Base-by-base conservation (phyloP, 2,329 filamentous ascomycete species). In the Aspergillus intermedius region DNA sequence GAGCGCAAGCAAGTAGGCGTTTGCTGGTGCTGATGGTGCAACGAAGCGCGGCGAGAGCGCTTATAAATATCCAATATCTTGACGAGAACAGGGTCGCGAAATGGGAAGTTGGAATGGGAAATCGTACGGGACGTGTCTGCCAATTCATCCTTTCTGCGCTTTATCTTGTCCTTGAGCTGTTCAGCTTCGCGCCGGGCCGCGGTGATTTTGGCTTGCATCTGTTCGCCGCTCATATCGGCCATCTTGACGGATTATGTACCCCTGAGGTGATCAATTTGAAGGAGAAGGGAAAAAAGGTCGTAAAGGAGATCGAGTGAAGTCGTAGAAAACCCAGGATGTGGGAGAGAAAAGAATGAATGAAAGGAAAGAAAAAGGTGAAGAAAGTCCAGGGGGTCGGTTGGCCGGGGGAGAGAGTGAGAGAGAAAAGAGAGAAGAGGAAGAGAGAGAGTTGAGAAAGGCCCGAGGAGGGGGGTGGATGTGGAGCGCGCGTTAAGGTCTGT, bases 131-230 rank as follows among this genome's bases (percentile, higher is more conserved):
- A 94, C 56, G 91, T 95, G 74, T 98, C 93, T 69, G 91, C 91
- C 62, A 98, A 82, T 76, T 97, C 93, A 82, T 98, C 93, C 87
- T 97, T 97, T 84, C 95, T 95, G 75, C 91, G 84, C 86, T 96
- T 97, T 83, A 97, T 97, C 74, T 88, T 86, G 72, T 97, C 91
- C 80, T 97, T 97, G 62, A 97, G 78, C 47, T 88, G 91, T 79
- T 97, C 93, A 64, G 93, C 93, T 80, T 98, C 93, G 78, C 93
- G 88, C 74, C 93, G 85, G 70, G 93, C 91, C 66, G 88, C 85
- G 67, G 89, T 87, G 64, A 93, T 91, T 74, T 87, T 87, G 75
- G 91, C 87, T 80, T 97, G 91, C 83, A 96, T 95, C 60, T 76
- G 73, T 65, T 76, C 73, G 62, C 72, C 70, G 57, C 68, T 72